Conservation (phyloP, 2,329 filamentous ascomycete genomes). For the Chaetomium olivaceum region DNA sequence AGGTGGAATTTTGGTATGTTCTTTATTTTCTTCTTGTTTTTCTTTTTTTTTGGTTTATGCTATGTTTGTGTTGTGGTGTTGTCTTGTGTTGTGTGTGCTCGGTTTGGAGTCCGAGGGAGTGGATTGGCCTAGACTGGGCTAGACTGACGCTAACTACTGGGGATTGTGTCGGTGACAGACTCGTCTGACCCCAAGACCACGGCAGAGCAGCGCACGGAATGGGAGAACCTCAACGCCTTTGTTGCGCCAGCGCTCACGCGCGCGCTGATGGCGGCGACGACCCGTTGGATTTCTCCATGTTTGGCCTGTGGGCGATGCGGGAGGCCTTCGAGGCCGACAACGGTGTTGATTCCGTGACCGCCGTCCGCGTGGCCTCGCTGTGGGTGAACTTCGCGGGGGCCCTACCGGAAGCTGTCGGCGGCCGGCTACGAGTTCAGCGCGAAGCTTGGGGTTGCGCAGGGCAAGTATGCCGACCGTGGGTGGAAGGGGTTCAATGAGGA, state of each 20-base stretch:
- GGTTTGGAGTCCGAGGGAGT: neutral
- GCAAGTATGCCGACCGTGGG: constrained; percentile 26
- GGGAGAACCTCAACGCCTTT: constrained; percentile 33
- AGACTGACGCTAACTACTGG: neutral
- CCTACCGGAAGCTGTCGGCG: constrained; percentile 19
- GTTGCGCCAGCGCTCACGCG: constrained; percentile 36
- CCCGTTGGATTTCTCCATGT: constrained; percentile 35
- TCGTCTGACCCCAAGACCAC: constrained; percentile 25
- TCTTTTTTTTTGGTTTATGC: neutral
- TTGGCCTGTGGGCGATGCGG: constrained; percentile 36
- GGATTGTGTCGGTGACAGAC: constrained; percentile 20
- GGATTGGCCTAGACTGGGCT: neutral
- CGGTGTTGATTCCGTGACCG: constrained; percentile 8
- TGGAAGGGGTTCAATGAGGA: constrained; percentile 37
- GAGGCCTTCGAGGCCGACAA: constrained; percentile 33
- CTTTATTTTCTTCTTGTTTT: neutral
- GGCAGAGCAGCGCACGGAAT: constrained; percentile 16
- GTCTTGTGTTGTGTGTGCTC: neutral
- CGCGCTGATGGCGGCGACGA: constrained; percentile 15
- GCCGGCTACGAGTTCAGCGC: constrained; percentile 20
- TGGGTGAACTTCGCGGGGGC: constrained; percentile 32
- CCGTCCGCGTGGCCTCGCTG: constrained; percentile 30
- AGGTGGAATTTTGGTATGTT: constrained; percentile 35
- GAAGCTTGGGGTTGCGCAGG: constrained; percentile 27
- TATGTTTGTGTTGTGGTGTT: too few relatives aligned